phyloP scores from a whole-genome alignment of 495 filamentous ascomycete genomes.

The Trichoderma erinaceum region DNA sequence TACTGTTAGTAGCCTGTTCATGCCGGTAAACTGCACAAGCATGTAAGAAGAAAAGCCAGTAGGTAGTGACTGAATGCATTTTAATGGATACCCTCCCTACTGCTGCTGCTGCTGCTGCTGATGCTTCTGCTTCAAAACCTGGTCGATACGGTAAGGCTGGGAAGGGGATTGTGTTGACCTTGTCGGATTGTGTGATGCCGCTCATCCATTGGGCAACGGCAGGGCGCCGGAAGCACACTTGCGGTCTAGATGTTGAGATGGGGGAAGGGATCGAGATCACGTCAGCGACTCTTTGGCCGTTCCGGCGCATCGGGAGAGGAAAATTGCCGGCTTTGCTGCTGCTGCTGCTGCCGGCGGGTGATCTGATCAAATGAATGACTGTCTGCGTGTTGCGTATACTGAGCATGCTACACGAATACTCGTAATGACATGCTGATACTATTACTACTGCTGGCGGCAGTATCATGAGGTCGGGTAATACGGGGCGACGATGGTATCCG shows the following conservation, averaged over 20 bases:
- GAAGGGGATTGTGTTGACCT: background rate
- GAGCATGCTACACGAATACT: too few relatives aligned
- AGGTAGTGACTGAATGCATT: too few relatives aligned
- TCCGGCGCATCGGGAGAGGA: background rate
- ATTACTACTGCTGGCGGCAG: too few relatives aligned
- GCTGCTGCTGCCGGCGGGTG: background rate
- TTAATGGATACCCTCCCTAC: too few relatives aligned
- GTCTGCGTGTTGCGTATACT: background rate
- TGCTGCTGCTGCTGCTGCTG: too few relatives aligned
- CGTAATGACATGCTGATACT: too few relatives aligned
- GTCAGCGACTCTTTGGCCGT: background rate
- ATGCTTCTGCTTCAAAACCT: background rate
- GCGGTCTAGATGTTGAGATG: background rate
- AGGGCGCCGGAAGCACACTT: background rate
- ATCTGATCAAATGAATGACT: background rate
- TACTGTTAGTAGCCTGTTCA: too few relatives aligned
- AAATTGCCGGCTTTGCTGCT: background rate
- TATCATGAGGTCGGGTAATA: background rate
- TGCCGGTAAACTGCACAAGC: too few relatives aligned
- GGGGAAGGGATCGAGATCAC: conserved; percentile 8
- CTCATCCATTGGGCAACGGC: background rate
- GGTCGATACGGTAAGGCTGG: conserved; percentile 6
- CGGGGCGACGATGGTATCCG: background rate
- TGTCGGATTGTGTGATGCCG: background rate
- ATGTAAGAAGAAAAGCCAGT: too few relatives aligned